Percentiles rank a stretch among this genome's conserved stretches.
Conservation (phyloP, 2,329 filamentous ascomycete genomes). For the Alternaria gansuensis region DNA sequence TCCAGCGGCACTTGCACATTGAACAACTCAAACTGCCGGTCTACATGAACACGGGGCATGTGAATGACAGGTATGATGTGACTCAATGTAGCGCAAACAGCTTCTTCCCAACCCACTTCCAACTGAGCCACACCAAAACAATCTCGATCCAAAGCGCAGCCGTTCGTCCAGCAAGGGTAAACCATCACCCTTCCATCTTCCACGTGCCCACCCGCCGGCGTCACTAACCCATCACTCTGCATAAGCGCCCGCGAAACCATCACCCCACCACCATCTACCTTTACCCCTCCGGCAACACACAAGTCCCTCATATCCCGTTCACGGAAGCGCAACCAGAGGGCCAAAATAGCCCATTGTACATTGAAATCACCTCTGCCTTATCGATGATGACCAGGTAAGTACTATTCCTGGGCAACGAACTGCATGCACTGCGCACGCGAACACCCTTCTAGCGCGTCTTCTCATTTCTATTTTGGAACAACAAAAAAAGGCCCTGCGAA, state of each 20-base stretch:
- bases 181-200: not conserved
- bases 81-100: not conserved
- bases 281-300: not conserved
- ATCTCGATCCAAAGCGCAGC: slow-evolving; percentile 10
- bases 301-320: not conserved
- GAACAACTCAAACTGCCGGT: slow-evolving; percentile 7
- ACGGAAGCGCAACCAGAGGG: not conserved
- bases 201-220: slow-evolving; percentile 9
- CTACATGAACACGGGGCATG: not conserved
- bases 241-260: slow-evolving; percentile 18
- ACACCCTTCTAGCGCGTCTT: slow-evolving; percentile 19
- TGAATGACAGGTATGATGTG: slow-evolving; percentile 1
- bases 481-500: not conserved
- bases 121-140: slow-evolving; percentile 3
- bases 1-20: slow-evolving; percentile 3
- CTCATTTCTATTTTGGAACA: slow-evolving; percentile 1
- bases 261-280: not conserved
- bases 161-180: slow-evolving; percentile 3
- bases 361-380: not conserved
- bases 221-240: slow-evolving; percentile 12
- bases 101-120: not conserved
- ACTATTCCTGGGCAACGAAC: slow-evolving; percentile 11
- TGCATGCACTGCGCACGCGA: slow-evolving; percentile 23
- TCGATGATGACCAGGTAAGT: not conserved
- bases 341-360: slow-evolving; percentile 5